Base-by-base conservation (phyloP, 768 basidiomycete species). In the Roridomyces roridus region DNA sequence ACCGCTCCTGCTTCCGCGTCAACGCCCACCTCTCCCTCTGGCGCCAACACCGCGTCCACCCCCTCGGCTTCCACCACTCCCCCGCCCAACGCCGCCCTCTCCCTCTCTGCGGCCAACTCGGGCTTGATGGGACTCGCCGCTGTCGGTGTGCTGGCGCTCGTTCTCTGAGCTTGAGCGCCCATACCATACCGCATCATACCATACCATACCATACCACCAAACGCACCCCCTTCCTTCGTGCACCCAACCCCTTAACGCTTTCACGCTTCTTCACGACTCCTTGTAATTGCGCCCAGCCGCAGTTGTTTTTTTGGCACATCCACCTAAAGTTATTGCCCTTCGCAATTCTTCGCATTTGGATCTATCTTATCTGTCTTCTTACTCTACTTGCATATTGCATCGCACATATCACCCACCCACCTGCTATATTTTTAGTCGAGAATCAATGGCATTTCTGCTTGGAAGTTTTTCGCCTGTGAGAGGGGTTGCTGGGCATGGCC, bases 61-160 rank as follows among this genome's bases (percentile, higher is more conserved):
- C 20, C 34, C 23, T n/a, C 63, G 6, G 11, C 55, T 11, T 35
- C 59, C n/a, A 39, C 64, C n/a, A 45, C 61, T 26, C 25, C 63
- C 24, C 36, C 67, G 20, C 50, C 58, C 20, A 56, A 49, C 35
- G 67, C 59, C 43, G 68, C 65, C 41, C 60, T 62, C n/a, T 51
- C 65, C 45, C 50, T n/a, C n/a, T n/a, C 69, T 55, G 57, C 69
- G 64, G 68, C 69, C 50, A 68, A 66, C 57, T 78, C 72, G 66
- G 69, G 74, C 43, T 11, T 80, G 50, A 69, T 74, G 15, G 79
- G 74, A 47, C 63, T 81, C 31, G 77, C 74, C 23, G 82, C 77
- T 52, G 65, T 79, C 45, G 79, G 75, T 44, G 69, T 79, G 53
- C 71, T 76, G 21, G 80, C 80, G 6, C 68, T 83, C 60, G 71